phyloP scores from a whole-genome alignment of 2,329 filamentous ascomycete species.

The Penicillium sclerotigenum region DNA sequence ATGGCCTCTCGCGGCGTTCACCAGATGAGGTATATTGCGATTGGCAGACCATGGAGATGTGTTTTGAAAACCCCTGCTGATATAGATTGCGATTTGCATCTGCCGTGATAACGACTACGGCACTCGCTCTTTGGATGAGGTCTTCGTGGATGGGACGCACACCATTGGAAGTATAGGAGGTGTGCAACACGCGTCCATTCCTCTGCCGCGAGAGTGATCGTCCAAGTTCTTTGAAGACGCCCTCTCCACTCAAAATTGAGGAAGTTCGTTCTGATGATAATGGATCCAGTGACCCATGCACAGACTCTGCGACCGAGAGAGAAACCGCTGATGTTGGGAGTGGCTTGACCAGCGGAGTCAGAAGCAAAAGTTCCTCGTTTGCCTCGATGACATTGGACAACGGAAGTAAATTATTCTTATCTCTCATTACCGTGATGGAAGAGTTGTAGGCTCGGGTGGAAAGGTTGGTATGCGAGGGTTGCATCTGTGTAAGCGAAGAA shows the following conservation, averaged over 20 bases:
- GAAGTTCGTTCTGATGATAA: slow-evolving; percentile 55
- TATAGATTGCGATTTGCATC: slow-evolving; percentile 93
- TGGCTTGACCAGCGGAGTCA: slow-evolving; percentile 88
- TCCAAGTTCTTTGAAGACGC: slow-evolving; percentile 86
- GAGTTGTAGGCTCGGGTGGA: slow-evolving; percentile 85
- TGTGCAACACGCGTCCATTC: slow-evolving; percentile 83
- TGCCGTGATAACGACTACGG: slow-evolving; percentile 85
- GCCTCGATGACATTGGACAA: slow-evolving; percentile 76
- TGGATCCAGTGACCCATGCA: slow-evolving; percentile 52
- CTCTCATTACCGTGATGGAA: slow-evolving; percentile 88
- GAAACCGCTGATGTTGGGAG: slow-evolving; percentile 85
- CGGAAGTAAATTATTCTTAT: slow-evolving; percentile 81
- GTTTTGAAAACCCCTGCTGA: slow-evolving; percentile 91
- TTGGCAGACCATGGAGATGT: slow-evolving; percentile 87
- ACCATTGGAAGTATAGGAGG: slow-evolving; percentile 91
- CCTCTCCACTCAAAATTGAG: slow-evolving; percentile 83
- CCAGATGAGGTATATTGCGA: slow-evolving; percentile 40
- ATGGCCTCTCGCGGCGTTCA: slow-evolving; percentile 64
- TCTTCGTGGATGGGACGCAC: slow-evolving; percentile 91
- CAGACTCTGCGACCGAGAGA: slow-evolving; percentile 57
- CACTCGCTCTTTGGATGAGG: slow-evolving; percentile 80
- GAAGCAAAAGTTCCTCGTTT: slow-evolving; percentile 81
- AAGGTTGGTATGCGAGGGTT: slow-evolving; percentile 74
- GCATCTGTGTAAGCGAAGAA: slow-evolving; percentile 71
- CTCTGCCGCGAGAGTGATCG: slow-evolving; percentile 80